phyloP scores from a whole-genome alignment of 108 stramenopile genomes.

The Cyclotella choctawhatcheeana region DNA sequence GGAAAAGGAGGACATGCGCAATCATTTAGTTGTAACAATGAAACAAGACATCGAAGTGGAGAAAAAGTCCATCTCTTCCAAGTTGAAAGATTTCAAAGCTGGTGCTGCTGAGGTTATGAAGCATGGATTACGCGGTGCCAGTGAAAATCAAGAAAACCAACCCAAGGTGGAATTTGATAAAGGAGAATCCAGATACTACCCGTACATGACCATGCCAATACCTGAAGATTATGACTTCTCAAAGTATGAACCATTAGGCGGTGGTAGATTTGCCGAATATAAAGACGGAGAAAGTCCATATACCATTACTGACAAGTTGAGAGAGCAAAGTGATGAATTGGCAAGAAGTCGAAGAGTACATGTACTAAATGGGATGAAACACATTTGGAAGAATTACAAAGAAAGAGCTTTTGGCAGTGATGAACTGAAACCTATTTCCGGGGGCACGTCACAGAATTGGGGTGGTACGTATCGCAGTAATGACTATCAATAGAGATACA shows the following conservation, averaged over 20 bases:
- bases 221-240: slow-evolving; percentile 27
- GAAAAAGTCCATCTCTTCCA: not conserved
- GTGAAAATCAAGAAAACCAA: not conserved
- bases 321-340: slow-evolving; percentile 45
- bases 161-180: not conserved
- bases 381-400: slow-evolving; percentile 76
- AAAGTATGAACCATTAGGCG: slow-evolving; percentile 37
- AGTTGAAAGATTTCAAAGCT: slow-evolving; percentile 18
- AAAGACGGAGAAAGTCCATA: slow-evolving; percentile 48
- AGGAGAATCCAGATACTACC: slow-evolving; percentile 19
- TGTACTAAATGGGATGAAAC: slow-evolving; percentile 75
- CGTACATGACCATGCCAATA: slow-evolving; percentile 40
- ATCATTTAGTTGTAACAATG: slow-evolving; percentile 1
- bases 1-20: not conserved
- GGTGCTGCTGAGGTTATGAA: slow-evolving; percentile 18
- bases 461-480: slow-evolving; percentile 28
- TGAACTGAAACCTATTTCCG: slow-evolving; percentile 71
- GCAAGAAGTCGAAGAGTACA: slow-evolving; percentile 71
- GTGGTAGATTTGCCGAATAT: slow-evolving; percentile 40
- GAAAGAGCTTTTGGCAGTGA: slow-evolving; percentile 85
- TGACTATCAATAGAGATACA: slow-evolving; percentile 52
- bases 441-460: slow-evolving; percentile 69
- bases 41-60: not conserved
- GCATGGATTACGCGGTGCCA: slow-evolving; percentile 9
- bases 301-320: slow-evolving; percentile 30